Evolutionary conservation across 345 rosid species (phyloP).

Genomic region (Sonneratia caseolaris): DNA sequence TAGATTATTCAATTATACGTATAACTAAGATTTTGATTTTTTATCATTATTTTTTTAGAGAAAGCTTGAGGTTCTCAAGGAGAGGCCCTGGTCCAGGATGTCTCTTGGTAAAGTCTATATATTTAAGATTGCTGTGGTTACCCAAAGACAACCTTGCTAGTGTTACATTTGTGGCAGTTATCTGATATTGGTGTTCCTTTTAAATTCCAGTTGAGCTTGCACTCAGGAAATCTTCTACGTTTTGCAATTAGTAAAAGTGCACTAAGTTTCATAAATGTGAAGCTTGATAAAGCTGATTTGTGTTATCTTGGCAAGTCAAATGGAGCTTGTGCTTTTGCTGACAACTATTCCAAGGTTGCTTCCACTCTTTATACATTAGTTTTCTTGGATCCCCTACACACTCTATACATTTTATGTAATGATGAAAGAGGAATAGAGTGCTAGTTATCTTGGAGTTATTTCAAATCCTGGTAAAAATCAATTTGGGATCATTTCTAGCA

Average conservation of each 20-base stretch:
- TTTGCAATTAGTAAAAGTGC: slow-evolving; percentile 68
- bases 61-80: no score
- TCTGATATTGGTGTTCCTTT: background rate
- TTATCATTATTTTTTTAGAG: no score
- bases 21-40: no score
- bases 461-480: no score
- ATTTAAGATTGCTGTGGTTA: no score
- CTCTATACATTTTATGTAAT: no score
- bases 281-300: slow-evolving; percentile 69
- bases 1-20: no score
- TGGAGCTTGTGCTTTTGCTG: slow-evolving; percentile 78
- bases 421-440: no score
- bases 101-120: no score
- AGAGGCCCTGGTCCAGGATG: no score
- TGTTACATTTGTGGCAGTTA: background rate
- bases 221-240: slow-evolving; percentile 55
- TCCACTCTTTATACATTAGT: background rate
- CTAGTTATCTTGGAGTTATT: background rate
- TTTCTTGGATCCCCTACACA: background rate
- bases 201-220: slow-evolving; percentile 46
- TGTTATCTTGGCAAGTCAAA: slow-evolving; percentile 57
- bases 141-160: background rate
- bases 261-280: slow-evolving; percentile 66
- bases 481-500: background rate
- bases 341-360: slow-evolving; percentile 90